phyloP scores from a whole-genome alignment of 2,329 filamentous ascomycete species.

The Fusarium brevicatenulatum region DNA sequence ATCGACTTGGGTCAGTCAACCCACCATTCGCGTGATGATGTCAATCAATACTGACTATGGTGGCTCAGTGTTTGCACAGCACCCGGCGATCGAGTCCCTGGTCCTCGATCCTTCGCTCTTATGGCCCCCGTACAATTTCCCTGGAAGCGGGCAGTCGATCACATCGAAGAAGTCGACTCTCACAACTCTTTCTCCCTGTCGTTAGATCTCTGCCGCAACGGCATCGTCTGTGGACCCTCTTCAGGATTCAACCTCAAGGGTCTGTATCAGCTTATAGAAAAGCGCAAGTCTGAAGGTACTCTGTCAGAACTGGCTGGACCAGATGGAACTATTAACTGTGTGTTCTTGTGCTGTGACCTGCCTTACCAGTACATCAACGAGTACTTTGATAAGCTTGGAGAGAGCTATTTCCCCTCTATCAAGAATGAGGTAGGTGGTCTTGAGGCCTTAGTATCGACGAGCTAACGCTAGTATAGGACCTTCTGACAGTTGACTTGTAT shows the following conservation, averaged over 20 bases:
- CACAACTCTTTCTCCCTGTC: constrained; percentile 64
- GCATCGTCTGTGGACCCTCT: constrained; percentile 68
- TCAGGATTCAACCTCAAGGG: constrained; percentile 68
- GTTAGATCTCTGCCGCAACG: constrained; percentile 64
- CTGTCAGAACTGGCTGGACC: constrained; percentile 56
- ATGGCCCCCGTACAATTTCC: constrained; percentile 65
- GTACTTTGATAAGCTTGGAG: constrained; percentile 66
- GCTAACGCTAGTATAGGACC: constrained; percentile 25
- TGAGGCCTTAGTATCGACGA: rapidly evolving
- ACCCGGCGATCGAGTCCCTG: constrained; percentile 66
- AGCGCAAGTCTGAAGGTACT: constrained; percentile 56
- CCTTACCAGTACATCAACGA: constrained; percentile 71
- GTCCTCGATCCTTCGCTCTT: constrained; percentile 63
- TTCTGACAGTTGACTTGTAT: constrained; percentile 40
- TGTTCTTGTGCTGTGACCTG: constrained; percentile 71
- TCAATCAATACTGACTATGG: not conserved
- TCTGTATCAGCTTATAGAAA: constrained; percentile 60
- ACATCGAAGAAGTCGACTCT: constrained; percentile 66
- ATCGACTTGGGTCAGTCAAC: constrained; percentile 45
- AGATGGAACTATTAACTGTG: constrained; percentile 61
- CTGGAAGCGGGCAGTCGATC: constrained; percentile 65
- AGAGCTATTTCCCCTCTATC: constrained; percentile 60
- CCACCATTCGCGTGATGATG: rapidly evolving
- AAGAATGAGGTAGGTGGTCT: constrained; percentile 49
- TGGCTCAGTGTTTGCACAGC: constrained; percentile 65